phyloP scores from a whole-genome alignment of 2,329 filamentous ascomycete species.

The Calonectria ilicicola region DNA sequence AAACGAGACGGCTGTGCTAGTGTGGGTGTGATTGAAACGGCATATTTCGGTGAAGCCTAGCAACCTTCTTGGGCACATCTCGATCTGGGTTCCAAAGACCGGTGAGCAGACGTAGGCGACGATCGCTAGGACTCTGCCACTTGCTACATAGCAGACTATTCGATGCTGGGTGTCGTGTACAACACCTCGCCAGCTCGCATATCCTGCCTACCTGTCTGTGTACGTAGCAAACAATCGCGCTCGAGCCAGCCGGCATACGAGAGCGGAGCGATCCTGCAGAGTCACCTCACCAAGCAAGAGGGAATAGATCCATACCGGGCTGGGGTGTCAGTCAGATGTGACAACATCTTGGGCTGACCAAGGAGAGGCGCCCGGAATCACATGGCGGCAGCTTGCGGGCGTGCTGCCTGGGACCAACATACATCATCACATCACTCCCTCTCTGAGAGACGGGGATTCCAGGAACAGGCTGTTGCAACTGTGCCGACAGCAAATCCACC shows the following conservation, averaged over 20 bases:
- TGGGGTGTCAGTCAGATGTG: neutral
- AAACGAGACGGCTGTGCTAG: neutral
- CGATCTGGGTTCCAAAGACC: neutral
- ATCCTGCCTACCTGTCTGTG: neutral
- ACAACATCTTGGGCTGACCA: conserved; percentile 1
- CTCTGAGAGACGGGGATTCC: neutral
- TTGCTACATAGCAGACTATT: neutral
- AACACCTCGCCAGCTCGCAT: conserved; percentile 3
- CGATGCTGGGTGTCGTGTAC: neutral
- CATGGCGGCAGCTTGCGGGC: conserved; percentile 1
- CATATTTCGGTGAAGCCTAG: neutral
- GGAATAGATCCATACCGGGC: conserved; percentile 8
- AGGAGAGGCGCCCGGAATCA: neutral
- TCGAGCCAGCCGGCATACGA: neutral
- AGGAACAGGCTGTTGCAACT: conserved; percentile 4
- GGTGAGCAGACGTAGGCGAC: conserved; percentile 4
- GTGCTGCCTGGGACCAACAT: conserved; percentile 2
- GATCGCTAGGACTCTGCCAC: neutral
- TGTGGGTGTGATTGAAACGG: neutral
- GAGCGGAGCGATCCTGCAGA: neutral
- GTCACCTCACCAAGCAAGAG: neutral
- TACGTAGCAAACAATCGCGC: conserved; percentile 10
- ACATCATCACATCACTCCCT: neutral
- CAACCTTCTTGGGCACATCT: neutral
- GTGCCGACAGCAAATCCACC: neutral